Percentiles rank a stretch among this genome's conserved stretches.
phyloP scores from a whole-genome alignment of 2,329 filamentous ascomycete genomes.

The Metarhizium rileyi region DNA sequence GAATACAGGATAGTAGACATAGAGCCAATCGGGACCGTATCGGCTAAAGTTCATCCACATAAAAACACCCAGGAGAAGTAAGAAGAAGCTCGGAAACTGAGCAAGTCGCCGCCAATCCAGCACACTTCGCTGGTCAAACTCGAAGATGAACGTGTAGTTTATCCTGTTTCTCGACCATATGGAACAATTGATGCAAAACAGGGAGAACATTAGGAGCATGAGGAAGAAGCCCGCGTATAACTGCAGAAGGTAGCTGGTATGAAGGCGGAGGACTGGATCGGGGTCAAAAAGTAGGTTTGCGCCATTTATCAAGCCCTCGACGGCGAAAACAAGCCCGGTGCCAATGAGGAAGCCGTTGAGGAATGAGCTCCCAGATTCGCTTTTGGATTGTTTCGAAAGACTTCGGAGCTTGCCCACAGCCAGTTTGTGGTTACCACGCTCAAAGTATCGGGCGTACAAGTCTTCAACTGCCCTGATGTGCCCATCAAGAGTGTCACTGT shows the following conservation, averaged over 20 bases:
- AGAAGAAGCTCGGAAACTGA: conserved; percentile 78
- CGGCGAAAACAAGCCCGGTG: conserved; percentile 52
- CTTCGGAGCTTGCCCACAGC: conserved; percentile 79
- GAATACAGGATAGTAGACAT: conserved; percentile 77
- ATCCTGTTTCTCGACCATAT: conserved; percentile 78
- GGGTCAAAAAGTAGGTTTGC: conserved; percentile 39
- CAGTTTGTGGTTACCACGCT: conserved; percentile 85
- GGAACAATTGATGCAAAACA: conserved; percentile 81
- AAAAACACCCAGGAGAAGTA: conserved; percentile 67
- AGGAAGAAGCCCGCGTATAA: conserved; percentile 91
- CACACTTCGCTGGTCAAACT: conserved; percentile 79
- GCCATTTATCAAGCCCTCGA: conserved; percentile 57
- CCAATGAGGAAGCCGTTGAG: conserved; percentile 58
- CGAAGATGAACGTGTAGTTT: conserved; percentile 95
- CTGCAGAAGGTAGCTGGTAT: conserved; percentile 67
- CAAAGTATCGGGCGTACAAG: conserved; percentile 89
- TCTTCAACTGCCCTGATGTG: conserved; percentile 79
- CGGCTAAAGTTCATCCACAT: conserved; percentile 83
- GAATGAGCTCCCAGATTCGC: conserved; percentile 49
- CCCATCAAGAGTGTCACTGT: conserved; percentile 73
- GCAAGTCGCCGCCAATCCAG: conserved; percentile 84
- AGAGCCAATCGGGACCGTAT: conserved; percentile 57
- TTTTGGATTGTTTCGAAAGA: conserved; percentile 47
- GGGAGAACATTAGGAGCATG: conserved; percentile 64
- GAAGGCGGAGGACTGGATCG: conserved; percentile 36